Evolutionary conservation across 192 early-diverging fungal species (phyloP).

Genomic region (Rhizoclosmatium sp.): DNA sequence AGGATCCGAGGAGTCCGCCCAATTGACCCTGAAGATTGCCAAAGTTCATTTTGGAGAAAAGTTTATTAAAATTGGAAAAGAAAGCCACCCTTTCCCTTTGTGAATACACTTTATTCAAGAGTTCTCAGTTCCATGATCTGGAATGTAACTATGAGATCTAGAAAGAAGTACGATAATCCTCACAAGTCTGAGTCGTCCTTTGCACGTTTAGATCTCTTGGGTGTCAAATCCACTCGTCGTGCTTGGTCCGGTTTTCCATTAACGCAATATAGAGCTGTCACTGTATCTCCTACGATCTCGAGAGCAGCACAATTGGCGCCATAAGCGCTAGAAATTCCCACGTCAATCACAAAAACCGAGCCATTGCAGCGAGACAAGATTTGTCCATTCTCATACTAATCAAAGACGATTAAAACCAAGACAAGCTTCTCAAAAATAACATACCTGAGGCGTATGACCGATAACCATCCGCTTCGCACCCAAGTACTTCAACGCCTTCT

Average conservation of each 20-base stretch:
- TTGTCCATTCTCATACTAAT: slow-evolving; percentile 42
- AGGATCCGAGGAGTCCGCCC: slow-evolving; percentile 9
- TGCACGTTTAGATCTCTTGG: background rate
- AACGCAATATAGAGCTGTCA: slow-evolving; percentile 60
- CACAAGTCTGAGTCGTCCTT: slow-evolving; percentile 16
- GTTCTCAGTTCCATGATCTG: too few species aligned
- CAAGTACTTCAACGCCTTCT: slow-evolving; percentile 54
- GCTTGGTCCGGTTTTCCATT: slow-evolving; percentile 31
- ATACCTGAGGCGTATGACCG: slow-evolving; percentile 45
- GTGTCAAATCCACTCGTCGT: slow-evolving; percentile 25
- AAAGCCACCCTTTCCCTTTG: too few species aligned
- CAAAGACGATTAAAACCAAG: background rate
- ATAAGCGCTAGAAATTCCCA: slow-evolving; percentile 74
- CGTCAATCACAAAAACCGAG: slow-evolving; percentile 72
- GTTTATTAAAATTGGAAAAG: too few species aligned
- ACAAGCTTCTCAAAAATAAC: background rate
- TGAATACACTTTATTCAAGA: too few species aligned
- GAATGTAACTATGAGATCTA: too few species aligned
- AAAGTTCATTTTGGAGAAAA: background rate
- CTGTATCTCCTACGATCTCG: slow-evolving; percentile 70
- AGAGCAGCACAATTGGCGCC: slow-evolving; percentile 74
- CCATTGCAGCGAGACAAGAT: slow-evolving; percentile 71
- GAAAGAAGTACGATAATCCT: background rate
- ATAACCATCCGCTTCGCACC: slow-evolving; percentile 73
- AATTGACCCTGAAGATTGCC: background rate